A percentile compares a stretch with the other conserved stretches of the same genome.
Conservation (phyloP, 768 basidiomycete species). For the Mycena vitilis region DNA sequence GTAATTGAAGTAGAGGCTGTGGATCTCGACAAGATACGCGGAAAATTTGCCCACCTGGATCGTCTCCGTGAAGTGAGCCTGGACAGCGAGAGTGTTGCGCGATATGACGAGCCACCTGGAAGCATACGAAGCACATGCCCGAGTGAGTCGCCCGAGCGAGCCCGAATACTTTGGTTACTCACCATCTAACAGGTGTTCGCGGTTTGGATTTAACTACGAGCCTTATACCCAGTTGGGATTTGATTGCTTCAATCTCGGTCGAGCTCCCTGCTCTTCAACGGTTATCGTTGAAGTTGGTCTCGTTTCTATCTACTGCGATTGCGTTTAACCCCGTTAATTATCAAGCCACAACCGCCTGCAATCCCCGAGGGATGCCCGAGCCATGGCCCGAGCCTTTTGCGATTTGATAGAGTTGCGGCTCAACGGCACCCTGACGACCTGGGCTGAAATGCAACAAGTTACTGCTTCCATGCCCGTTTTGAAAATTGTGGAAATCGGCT, state of each 20-base stretch:
- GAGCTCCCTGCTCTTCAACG: conserved; percentile 73
- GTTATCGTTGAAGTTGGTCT: conserved; percentile 82
- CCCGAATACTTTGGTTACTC: conserved; percentile 15
- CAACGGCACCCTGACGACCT: conserved; percentile 77
- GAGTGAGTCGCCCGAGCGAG: conserved; percentile 60
- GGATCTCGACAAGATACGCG: conserved; percentile 80
- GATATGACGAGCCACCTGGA: conserved; percentile 58
- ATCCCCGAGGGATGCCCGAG: conserved; percentile 46
- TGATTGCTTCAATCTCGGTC: conserved; percentile 68
- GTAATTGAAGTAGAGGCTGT: conserved; percentile 90
- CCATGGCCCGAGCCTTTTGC: conserved; percentile 57
- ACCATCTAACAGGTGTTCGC: conserved; percentile 66
- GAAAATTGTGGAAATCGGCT: conserved; percentile 72
- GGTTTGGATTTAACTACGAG: conserved; percentile 85
- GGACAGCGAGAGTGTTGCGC: conserved; percentile 73
- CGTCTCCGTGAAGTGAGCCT: conserved; percentile 84
- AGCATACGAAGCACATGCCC: conserved; percentile 70
- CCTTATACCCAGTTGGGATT: conserved; percentile 78
- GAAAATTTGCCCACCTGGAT: conserved; percentile 73
- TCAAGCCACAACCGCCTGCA: conserved; percentile 76
- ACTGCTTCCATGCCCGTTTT: conserved; percentile 66
- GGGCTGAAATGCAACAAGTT: conserved; percentile 72
- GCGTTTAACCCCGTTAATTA: conserved; percentile 32
- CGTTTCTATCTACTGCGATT: conserved; percentile 24
- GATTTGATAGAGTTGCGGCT: conserved; percentile 75